phyloP scores from a whole-genome alignment of 78 protist genomes.

The Dictyostelium firmibasis region DNA sequence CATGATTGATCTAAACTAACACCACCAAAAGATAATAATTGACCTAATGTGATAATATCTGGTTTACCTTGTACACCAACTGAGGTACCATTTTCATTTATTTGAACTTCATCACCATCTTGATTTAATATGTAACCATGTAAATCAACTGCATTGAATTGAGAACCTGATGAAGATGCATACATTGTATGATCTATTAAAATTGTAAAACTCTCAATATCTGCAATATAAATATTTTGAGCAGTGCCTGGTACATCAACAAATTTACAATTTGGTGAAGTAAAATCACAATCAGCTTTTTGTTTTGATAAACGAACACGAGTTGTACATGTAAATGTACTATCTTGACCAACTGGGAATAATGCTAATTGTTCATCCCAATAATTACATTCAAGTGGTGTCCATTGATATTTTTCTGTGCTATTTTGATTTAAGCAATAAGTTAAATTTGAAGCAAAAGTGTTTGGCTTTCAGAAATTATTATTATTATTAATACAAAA shows the following conservation, averaged over 20 bases:
- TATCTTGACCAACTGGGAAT: conserved; percentile 34
- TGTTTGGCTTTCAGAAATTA: too few relatives aligned
- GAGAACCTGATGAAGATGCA: conserved; percentile 13
- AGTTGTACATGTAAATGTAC: conserved; percentile 19
- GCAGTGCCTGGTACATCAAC: background rate
- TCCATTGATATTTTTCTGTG: background rate
- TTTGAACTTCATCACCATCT: conserved; percentile 30
- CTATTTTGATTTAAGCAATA: conserved; percentile 20
- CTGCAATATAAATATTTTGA: conserved; percentile 34
- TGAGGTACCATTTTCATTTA: background rate
- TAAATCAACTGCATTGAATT: conserved; percentile 44
- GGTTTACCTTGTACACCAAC: conserved; percentile 37
- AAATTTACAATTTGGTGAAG: background rate
- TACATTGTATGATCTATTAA: too few relatives aligned
- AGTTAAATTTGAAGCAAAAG: conserved; percentile 9
- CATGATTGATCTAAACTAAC: conserved; percentile 13
- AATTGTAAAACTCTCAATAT: conserved; percentile 38
- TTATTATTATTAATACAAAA: too few relatives aligned
- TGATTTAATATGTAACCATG: conserved; percentile 5
- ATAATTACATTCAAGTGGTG: conserved; percentile 12
- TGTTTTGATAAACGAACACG: conserved; percentile 1
- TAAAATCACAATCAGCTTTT: background rate
- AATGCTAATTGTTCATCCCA: conserved; percentile 63
- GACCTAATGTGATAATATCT: conserved; percentile 33
- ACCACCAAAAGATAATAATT: conserved; percentile 15